Conservation (phyloP, 2,329 filamentous ascomycete species). For the Mariannaea elegans region DNA sequence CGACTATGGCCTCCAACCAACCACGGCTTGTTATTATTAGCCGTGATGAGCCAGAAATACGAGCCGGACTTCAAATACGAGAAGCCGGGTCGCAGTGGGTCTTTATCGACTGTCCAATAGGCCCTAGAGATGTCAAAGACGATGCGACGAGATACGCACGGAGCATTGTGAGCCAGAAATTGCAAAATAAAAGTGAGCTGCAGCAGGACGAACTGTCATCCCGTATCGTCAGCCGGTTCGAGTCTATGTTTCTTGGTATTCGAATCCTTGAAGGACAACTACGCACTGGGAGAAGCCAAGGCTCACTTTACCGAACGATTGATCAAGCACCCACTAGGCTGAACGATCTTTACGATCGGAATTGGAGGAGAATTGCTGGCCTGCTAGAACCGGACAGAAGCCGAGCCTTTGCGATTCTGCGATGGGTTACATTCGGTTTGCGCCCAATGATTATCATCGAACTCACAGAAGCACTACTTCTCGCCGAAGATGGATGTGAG, state of each 20-base stretch:
- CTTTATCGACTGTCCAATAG: not conserved
- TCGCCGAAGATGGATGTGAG: constrained; percentile 31
- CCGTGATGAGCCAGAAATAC: constrained; percentile 35
- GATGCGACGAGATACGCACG: constrained; percentile 36
- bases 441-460: constrained; percentile 40
- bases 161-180: constrained; percentile 40
- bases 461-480: constrained; percentile 39
- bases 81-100: not conserved
- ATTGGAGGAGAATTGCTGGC: constrained; percentile 39
- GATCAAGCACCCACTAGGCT: constrained; percentile 41
- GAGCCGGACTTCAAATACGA: constrained; percentile 28
- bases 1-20: not conserved
- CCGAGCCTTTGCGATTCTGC: constrained; percentile 43
- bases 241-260: constrained; percentile 46
- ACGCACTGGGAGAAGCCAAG: constrained; percentile 34
- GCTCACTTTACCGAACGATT: constrained; percentile 40
- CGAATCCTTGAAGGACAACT: constrained; percentile 40
- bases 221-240: constrained; percentile 38
- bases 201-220: constrained; percentile 34
- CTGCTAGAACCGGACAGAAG: constrained; percentile 26
- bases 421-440: constrained; percentile 40
- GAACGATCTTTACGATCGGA: constrained; percentile 40
- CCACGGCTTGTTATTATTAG: constrained; percentile 35
- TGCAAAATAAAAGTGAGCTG: constrained; percentile 36
- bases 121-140: constrained; percentile 30